Percentiles rank a stretch among this genome's conserved stretches.
These are phyloP conservation scores for Polychytrium aggregatum DNA, from an alignment of 192 early-diverging fungal genomes.

Conservation along the genomic window DNA sequence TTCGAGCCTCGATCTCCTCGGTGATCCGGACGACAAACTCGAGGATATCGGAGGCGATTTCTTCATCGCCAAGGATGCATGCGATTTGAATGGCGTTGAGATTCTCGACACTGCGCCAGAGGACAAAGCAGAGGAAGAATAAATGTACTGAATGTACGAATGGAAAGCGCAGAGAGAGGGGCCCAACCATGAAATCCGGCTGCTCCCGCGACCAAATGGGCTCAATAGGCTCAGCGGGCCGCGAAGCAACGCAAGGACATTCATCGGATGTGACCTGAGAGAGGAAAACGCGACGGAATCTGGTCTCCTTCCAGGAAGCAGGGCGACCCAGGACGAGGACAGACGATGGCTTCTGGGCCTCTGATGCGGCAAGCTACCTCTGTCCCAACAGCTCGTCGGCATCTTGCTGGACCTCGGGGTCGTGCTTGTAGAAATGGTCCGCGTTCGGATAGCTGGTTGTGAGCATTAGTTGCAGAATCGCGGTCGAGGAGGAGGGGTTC, in stretches of 20 bases:
- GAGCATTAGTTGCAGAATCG: conserved; percentile 27
- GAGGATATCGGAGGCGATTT: conserved; percentile 47
- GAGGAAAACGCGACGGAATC: no score
- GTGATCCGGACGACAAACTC: conserved; percentile 44
- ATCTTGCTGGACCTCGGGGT: conserved; percentile 45
- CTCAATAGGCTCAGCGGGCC: no score
- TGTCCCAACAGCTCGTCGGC: conserved; percentile 47
- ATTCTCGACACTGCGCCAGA: conserved; percentile 22
- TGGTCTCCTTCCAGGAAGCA: no score
- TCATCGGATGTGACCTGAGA: no score
- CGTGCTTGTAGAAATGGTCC: conserved; percentile 41
- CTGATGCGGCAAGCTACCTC: conserved; percentile 17
- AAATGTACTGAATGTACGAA: no score
- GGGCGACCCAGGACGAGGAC: no score
- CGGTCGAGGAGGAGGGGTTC: conserved; percentile 10
- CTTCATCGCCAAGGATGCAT: conserved; percentile 52
- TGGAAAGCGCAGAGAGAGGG: no score
- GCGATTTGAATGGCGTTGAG: conserved; percentile 56
- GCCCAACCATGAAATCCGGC: no score
- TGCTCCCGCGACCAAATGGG: no score
- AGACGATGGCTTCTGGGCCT: no score
- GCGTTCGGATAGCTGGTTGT: conserved; percentile 40
- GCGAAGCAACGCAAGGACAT: not conserved
- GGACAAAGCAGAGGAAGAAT: not conserved
- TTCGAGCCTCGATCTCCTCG: conserved; percentile 46